Percentiles rank a stretch among this genome's conserved stretches.
These are phyloP conservation scores for Coccomyxa sp. DNA, from an alignment of 139 green algal species.

Conservation along the genomic window DNA sequence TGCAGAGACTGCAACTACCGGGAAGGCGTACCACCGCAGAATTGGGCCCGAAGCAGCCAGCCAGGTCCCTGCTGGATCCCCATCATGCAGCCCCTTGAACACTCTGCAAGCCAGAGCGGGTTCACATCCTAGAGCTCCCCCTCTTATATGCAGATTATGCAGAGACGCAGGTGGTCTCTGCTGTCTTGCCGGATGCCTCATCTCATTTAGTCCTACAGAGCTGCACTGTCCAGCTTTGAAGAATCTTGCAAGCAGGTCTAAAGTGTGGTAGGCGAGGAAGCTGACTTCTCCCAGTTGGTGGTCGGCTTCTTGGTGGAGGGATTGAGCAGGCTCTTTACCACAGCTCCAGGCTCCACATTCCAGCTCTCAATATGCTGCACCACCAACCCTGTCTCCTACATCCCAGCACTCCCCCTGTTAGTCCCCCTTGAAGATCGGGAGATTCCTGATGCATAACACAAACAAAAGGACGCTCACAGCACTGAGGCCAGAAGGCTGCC, in stretches of 20 bases:
- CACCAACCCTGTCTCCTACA: constrained; percentile 40
- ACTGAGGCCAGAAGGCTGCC: not conserved
- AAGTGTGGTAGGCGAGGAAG: not conserved
- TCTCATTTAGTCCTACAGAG: too few species aligned
- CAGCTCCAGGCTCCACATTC: constrained; percentile 55
- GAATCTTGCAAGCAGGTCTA: not conserved
- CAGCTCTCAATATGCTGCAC: constrained; percentile 70
- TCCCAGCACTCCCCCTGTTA: not conserved
- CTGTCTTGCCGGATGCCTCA: too few species aligned
- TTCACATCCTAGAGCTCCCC: not conserved
- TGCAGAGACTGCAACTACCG: constrained; percentile 18
- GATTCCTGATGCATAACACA: too few species aligned
- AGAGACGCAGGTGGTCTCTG: not conserved
- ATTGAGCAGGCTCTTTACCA: constrained; percentile 49
- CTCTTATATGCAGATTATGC: not conserved
- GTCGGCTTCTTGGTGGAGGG: constrained; percentile 40
- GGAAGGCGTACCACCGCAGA: constrained; percentile 7
- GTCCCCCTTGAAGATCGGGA: not conserved
- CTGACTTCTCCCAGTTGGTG: constrained; percentile 5
- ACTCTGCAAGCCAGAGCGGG: constrained; percentile 11
- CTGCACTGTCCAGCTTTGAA: too few species aligned
- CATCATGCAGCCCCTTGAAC: constrained; percentile 34
- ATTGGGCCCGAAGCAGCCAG: constrained; percentile 7
- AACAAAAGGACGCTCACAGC: too few species aligned
- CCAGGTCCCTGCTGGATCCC: constrained; percentile 51